Conservation (phyloP, 768 basidiomycete species). For the Termitomyces sp. region DNA sequence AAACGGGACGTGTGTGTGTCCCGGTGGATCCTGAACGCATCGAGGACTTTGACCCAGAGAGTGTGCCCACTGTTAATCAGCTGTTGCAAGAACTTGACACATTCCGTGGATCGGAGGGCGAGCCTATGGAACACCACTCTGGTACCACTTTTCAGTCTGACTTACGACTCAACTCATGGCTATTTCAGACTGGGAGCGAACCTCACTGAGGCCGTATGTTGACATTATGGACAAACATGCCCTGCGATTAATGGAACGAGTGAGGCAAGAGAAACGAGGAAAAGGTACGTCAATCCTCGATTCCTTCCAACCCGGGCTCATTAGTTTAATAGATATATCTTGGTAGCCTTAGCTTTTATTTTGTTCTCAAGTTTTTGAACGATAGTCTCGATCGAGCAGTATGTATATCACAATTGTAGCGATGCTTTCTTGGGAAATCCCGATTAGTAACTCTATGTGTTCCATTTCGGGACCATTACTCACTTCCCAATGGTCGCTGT, state of each 20-base stretch:
- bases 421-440: not conserved
- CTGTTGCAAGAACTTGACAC: slow-evolving; percentile 78
- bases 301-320: not conserved
- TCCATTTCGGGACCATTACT: not conserved
- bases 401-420: not conserved
- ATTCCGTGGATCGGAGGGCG: slow-evolving; percentile 24
- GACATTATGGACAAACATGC: slow-evolving; percentile 84
- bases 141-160: slow-evolving; percentile 28
- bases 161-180: not conserved
- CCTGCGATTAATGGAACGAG: slow-evolving; percentile 51
- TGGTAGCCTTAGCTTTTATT: slow-evolving; percentile 21
- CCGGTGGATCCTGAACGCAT: slow-evolving; percentile 78
- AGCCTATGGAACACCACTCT: slow-evolving; percentile 43
- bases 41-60: slow-evolving; percentile 78
- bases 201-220: slow-evolving; percentile 85
- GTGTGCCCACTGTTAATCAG: slow-evolving; percentile 83
- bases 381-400: not conserved
- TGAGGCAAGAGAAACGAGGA: slow-evolving; percentile 45
- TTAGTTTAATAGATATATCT: slow-evolving; percentile 22
- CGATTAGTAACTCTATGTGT: not conserved
- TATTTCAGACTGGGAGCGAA: slow-evolving; percentile 72
- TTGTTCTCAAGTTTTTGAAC: not conserved
- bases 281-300: slow-evolving; percentile 26
- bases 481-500: not conserved
- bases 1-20: slow-evolving; percentile 93